These are phyloP conservation scores for Urtica urens DNA, from an alignment of 306 rosid species.

Conservation along the genomic window DNA sequence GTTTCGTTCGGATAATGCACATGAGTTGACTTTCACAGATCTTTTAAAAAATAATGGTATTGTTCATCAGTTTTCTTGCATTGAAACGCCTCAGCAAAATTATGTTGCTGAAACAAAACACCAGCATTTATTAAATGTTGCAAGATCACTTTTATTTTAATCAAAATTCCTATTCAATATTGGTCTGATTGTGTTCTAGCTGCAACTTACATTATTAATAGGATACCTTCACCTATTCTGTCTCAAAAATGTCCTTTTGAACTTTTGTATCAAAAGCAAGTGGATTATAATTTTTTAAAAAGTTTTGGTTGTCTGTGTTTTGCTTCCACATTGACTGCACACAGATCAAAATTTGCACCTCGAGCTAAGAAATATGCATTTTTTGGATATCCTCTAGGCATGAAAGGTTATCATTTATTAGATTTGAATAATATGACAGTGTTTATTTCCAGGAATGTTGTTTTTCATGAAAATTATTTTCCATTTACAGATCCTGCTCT, in stretches of 20 bases:
- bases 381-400: not conserved
- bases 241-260: not conserved
- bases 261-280: not conserved
- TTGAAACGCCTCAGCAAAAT: too few species aligned
- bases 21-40: not conserved
- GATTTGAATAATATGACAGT: not conserved
- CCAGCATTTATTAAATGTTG: not conserved
- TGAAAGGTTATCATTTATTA: not conserved
- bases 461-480: not conserved
- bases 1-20: not conserved
- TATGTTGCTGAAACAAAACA: not conserved
- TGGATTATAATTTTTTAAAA: not conserved
- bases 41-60: not conserved
- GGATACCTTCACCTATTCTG: not conserved
- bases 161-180: not conserved
- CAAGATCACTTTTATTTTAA: not conserved
- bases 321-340: not conserved
- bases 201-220: not conserved
- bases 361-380: not conserved
- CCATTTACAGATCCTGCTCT: not conserved
- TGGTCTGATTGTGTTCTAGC: not conserved
- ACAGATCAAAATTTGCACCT: not conserved
- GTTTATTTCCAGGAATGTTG: not conserved
- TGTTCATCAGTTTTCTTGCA: not conserved
- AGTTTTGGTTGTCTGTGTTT: not conserved